Conservation (phyloP, 345 rosid species). For the Dipteronia dyeriana region DNA sequence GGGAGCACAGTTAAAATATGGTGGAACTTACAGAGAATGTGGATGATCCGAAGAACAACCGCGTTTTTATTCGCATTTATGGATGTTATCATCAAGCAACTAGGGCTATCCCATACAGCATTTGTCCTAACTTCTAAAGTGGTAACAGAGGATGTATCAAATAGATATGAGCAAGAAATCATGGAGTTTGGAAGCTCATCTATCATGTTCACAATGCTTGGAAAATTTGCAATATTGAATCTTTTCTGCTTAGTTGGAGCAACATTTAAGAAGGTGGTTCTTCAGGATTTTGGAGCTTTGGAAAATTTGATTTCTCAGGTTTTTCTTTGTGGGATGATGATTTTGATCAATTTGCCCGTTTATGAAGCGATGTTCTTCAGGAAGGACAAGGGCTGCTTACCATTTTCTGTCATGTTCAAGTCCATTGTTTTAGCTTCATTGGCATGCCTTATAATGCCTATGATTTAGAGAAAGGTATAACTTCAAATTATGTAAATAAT, state of each 20-base stretch:
- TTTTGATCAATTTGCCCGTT: slow-evolving; percentile 30
- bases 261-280: background rate
- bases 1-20: slow-evolving; percentile 2
- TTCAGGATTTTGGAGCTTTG: background rate
- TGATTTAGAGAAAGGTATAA: background rate
- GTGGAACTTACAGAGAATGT: slow-evolving; percentile 35
- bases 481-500: background rate
- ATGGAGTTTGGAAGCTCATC: slow-evolving; percentile 47
- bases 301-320: slow-evolving; percentile 25
- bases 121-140: slow-evolving; percentile 42
- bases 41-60: slow-evolving; percentile 2
- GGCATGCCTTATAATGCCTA: slow-evolving; percentile 17
- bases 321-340: slow-evolving; percentile 31
- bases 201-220: slow-evolving; percentile 34
- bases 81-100: slow-evolving; percentile 17
- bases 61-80: background rate
- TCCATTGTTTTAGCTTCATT: slow-evolving; percentile 33
- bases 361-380: slow-evolving; percentile 39
- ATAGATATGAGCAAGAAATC: slow-evolving; percentile 39
- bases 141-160: slow-evolving; percentile 32
- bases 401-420: slow-evolving; percentile 29
- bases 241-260: slow-evolving; percentile 31
- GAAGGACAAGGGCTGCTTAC: slow-evolving; percentile 35
- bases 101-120: slow-evolving; percentile 36
- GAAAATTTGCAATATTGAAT: slow-evolving; percentile 46